Evolutionary conservation across 2,329 filamentous ascomycete species (phyloP), one percentile per base, ranked within the genome.

Genomic region (Cladosporium phlei): DNA sequence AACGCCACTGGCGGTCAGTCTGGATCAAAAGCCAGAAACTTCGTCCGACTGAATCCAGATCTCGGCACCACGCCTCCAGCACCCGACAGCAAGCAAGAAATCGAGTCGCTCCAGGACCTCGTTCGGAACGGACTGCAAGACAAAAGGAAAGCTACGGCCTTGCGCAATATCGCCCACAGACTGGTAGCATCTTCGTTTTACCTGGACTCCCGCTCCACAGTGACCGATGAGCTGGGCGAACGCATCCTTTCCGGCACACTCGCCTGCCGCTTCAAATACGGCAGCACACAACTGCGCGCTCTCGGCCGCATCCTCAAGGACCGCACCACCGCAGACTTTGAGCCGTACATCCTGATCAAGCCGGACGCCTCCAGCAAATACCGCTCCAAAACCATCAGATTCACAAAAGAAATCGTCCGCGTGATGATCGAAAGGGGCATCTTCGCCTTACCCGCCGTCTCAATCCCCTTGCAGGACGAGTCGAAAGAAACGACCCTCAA

Each of bases 111-210:
- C 11, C 59, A 65, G 28, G 48, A 56, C 10, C 62, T 60, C n/a
- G 61, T 66, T 1, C 60, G 57, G 2, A 58, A 59, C 33, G 45
- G 57, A 19, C 43, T 67, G 20, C 51, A 57, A 28, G 56, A 53
- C 5, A 55, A 59, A 10, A 8, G 22, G 54, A 61, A 38, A 17
- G 30, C 28, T 12, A 34, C 16, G 16, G 37, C 37, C n/a, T 51
- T 65, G 19, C 54, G 53, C 3, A 60, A 60, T 22, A 57, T 67
- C 3, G 63, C 64, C 7, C 60, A 64, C 48, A 52, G 61, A 35
- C 56, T 68, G 5, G 56, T 68, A 2, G 63, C 66, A 10, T 67
- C 64, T 3, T 66, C 56, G 1, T 68, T 68, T 55, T 68, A 66
- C 48, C 62, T 67, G 20, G 62, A 67, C 21, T 47, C 65, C 25